Conservation (phyloP, 495 filamentous ascomycete species). For the Sphaerosporella brunnea region DNA sequence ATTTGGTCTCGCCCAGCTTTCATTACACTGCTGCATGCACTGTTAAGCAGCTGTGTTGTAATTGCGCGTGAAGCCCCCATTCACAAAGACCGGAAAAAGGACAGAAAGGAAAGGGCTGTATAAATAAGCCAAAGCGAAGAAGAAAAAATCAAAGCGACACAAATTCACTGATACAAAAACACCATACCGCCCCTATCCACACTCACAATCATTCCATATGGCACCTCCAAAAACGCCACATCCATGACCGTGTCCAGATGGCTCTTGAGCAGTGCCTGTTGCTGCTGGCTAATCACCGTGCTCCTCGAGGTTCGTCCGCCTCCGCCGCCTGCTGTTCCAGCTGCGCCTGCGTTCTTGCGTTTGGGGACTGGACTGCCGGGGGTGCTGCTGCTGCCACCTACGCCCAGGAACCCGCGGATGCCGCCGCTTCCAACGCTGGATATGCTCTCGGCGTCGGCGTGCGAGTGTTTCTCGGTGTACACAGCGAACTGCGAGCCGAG, state of each 20-base stretch:
- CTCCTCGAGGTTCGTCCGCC: conserved; percentile 44
- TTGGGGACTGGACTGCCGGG: conserved; percentile 12
- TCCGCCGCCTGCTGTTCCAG: conserved; percentile 22
- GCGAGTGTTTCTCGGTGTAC: conserved; percentile 50
- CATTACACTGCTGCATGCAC: too few relatives aligned
- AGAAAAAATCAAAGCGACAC: not conserved
- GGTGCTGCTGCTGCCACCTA: conserved; percentile 4
- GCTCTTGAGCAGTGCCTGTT: conserved; percentile 65
- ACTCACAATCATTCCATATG: conserved; percentile 82
- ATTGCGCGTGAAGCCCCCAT: too few relatives aligned
- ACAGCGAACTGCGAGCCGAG: conserved; percentile 50
- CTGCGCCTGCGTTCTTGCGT: not conserved
- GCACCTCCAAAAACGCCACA: conserved; percentile 68
- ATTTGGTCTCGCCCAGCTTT: too few relatives aligned
- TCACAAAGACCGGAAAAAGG: too few relatives aligned
- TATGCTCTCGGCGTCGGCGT: conserved; percentile 13
- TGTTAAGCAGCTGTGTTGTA: too few relatives aligned
- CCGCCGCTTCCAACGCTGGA: conserved; percentile 22
- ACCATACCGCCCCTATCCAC: conserved; percentile 84
- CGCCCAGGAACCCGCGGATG: conserved; percentile 26
- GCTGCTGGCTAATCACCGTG: conserved; percentile 75
- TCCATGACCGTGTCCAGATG: conserved; percentile 83
- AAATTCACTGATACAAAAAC: conserved; percentile 57
- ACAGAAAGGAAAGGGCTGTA: too few relatives aligned
- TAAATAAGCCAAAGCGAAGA: too few relatives aligned